Conservation (phyloP, 2,329 filamentous ascomycete genomes). For the Trichoderma endophyticum region DNA sequence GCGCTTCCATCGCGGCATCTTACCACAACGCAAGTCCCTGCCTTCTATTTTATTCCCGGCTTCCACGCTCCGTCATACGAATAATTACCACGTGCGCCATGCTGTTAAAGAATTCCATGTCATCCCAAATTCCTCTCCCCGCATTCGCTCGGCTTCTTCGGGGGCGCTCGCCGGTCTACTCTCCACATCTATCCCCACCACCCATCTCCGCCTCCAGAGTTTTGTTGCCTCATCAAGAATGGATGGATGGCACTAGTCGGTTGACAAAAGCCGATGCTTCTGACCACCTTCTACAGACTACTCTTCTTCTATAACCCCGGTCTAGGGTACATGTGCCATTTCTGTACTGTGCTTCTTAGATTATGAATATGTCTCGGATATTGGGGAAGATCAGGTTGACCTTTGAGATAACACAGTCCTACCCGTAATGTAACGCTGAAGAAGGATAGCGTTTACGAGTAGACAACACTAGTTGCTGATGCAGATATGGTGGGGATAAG, state of each 20-base stretch:
- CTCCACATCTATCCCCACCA: neutral
- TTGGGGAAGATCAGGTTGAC: neutral
- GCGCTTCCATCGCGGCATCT: neutral
- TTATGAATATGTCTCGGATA: neutral
- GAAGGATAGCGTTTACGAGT: neutral
- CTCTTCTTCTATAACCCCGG: neutral
- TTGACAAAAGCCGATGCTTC: neutral
- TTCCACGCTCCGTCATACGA: neutral
- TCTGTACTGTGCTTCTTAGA: neutral
- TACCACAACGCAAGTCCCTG: neutral
- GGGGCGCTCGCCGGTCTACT: neutral
- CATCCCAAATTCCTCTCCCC: neutral
- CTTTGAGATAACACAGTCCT: neutral
- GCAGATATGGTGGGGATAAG: neutral
- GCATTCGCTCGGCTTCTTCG: slow-evolving; percentile 4
- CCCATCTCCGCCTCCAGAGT: neutral
- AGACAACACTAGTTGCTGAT: neutral
- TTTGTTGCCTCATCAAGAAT: neutral
- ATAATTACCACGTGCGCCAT: neutral
- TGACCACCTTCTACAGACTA: neutral
- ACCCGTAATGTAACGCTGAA: neutral
- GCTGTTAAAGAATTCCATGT: neutral
- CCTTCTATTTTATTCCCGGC: neutral
- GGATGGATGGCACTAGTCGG: neutral
- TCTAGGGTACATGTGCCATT: neutral